phyloP scores from a whole-genome alignment of 345 rosid species.

The rapeseed (Brassica napus) region Da-Ae NC_063450.1:22806001-22806500 shows the following conservation, averaged over 20 bases:
- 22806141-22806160: conserved; percentile 24
- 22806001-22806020: conserved; percentile 12
- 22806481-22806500: neutral
- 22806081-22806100: neutral
- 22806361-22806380: conserved; percentile 51
- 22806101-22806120: conserved; percentile 25
- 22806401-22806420: conserved; percentile 65
- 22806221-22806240: conserved; percentile 12
- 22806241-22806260: conserved; percentile 32
- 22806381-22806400: conserved; percentile 63
- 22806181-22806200: conserved; percentile 31
- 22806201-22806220: conserved; percentile 27
- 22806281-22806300: neutral
- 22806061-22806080: conserved; percentile 26
- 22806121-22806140: conserved; percentile 14
- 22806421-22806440: conserved; percentile 81
- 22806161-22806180: neutral
- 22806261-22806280: conserved; percentile 10
- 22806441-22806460: conserved; percentile 62
- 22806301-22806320: neutral
- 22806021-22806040: conserved; percentile 11
- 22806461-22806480: neutral
- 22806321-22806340: neutral
- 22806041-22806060: neutral
- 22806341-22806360: conserved; percentile 43